Percentiles rank a stretch among this genome's conserved stretches.
Evolutionary conservation across 768 basidiomycete genomes (phyloP).

Genomic region (Phylloporus rhodoxanthus): DNA sequence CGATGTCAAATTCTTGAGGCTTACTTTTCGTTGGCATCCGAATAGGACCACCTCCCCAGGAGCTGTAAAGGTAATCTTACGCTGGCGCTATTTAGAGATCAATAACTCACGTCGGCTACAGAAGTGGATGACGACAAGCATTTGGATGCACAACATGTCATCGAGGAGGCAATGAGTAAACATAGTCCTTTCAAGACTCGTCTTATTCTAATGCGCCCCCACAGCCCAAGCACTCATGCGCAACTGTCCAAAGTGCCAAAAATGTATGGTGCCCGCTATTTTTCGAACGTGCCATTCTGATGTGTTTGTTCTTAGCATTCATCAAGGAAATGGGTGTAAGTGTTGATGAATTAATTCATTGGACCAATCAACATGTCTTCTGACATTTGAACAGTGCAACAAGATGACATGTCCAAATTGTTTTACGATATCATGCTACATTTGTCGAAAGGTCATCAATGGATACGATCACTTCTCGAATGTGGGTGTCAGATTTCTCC

Average conservation of each 20-base stretch:
- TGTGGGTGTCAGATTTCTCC: slow-evolving; percentile 27
- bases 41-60: slow-evolving; percentile 75
- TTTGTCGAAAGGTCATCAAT: slow-evolving; percentile 66
- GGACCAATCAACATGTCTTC: not conserved
- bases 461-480: slow-evolving; percentile 76
- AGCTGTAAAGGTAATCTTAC: slow-evolving; percentile 58
- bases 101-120: slow-evolving; percentile 22
- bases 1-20: not conserved
- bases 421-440: slow-evolving; percentile 70
- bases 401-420: slow-evolving; percentile 85
- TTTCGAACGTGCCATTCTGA: not conserved
- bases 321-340: slow-evolving; percentile 74
- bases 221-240: slow-evolving; percentile 77
- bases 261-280: slow-evolving; percentile 43
- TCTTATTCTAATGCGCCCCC: slow-evolving; percentile 2
- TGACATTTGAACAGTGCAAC: slow-evolving; percentile 59
- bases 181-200: slow-evolving; percentile 13
- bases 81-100: not conserved
- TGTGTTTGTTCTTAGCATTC: slow-evolving; percentile 46
- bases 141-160: slow-evolving; percentile 65
- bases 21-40: slow-evolving; percentile 2
- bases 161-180: slow-evolving; percentile 92
- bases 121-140: slow-evolving; percentile 73
- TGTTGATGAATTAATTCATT: slow-evolving; percentile 6
- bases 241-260: slow-evolving; percentile 80